Conservation (phyloP, 2,329 filamentous ascomycete species). For the Aspergillus brasiliensis region DNA sequence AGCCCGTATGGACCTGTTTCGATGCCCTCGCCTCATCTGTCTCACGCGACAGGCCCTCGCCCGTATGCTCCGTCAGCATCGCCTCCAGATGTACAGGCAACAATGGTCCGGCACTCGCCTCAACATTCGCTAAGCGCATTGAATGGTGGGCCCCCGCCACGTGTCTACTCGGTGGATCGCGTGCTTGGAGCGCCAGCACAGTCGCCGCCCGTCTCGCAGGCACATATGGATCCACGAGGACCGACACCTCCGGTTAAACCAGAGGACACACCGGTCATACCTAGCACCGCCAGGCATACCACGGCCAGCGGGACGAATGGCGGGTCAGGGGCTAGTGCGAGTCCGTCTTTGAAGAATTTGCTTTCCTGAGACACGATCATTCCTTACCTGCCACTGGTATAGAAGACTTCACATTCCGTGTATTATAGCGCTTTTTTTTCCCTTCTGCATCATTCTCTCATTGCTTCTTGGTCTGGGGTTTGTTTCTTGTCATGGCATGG, state of each 20-base stretch:
- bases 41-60: slow-evolving; percentile 33
- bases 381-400: neutral
- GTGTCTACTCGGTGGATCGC: slow-evolving; percentile 43
- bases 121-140: slow-evolving; percentile 39
- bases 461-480: slow-evolving; percentile 3
- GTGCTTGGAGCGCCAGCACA: slow-evolving; percentile 35
- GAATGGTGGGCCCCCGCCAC: slow-evolving; percentile 39
- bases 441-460: slow-evolving; percentile 1
- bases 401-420: slow-evolving; percentile 12
- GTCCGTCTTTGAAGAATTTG: slow-evolving; percentile 73
- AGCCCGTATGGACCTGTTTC: slow-evolving; percentile 41
- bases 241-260: slow-evolving; percentile 33
- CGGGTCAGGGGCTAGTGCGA: slow-evolving; percentile 69
- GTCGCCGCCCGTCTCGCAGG: slow-evolving; percentile 40
- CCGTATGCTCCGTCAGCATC: slow-evolving; percentile 42
- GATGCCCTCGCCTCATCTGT: slow-evolving; percentile 37
- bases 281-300: slow-evolving; percentile 31
- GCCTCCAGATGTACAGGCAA: slow-evolving; percentile 41
- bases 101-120: slow-evolving; percentile 40
- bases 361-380: slow-evolving; percentile 55
- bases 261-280: slow-evolving; percentile 32
- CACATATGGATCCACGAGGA: slow-evolving; percentile 37
- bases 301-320: slow-evolving; percentile 31
- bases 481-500: slow-evolving; percentile 14
- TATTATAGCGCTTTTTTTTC: slow-evolving; percentile 20